Conservation (phyloP, 2,329 filamentous ascomycete species). For the Alternaria consortialis region DNA sequence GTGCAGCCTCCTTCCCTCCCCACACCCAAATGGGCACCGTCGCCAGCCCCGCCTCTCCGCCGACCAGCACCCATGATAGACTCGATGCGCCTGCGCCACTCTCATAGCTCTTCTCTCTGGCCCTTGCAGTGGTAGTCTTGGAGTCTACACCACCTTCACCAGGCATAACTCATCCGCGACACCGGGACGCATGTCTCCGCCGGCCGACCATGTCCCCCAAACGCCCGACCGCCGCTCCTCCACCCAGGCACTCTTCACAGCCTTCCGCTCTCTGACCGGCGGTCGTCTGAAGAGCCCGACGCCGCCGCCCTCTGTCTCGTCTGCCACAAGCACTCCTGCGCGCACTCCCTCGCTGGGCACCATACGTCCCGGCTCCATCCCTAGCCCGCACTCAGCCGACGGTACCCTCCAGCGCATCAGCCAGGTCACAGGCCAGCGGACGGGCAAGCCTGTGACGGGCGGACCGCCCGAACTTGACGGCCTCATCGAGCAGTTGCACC, state of each 20-base stretch:
- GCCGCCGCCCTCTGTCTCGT: slow-evolving; percentile 42
- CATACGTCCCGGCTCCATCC: slow-evolving; percentile 29
- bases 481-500: slow-evolving; percentile 44
- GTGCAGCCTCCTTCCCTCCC: slow-evolving; percentile 3
- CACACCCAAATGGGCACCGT: slow-evolving; percentile 23
- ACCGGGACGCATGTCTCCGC: slow-evolving; percentile 50
- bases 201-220: slow-evolving; percentile 45
- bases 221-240: slow-evolving; percentile 52
- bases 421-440: slow-evolving; percentile 31
- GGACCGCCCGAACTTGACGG: slow-evolving; percentile 49
- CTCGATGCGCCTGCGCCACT: slow-evolving; percentile 29
- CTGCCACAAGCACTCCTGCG: slow-evolving; percentile 42
- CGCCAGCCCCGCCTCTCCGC: slow-evolving; percentile 26
- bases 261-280: slow-evolving; percentile 50
- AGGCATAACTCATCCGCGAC: slow-evolving; percentile 6
- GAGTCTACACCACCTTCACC: not conserved
- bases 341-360: slow-evolving; percentile 41
- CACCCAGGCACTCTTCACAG: slow-evolving; percentile 49
- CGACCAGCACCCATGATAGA: slow-evolving; percentile 26
- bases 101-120: slow-evolving; percentile 15
- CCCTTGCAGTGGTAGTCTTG: slow-evolving; percentile 7
- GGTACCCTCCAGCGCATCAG: slow-evolving; percentile 39
- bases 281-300: slow-evolving; percentile 47
- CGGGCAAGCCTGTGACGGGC: slow-evolving; percentile 38
- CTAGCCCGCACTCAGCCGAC: slow-evolving; percentile 38